Base-by-base conservation (phyloP, 371 early-diverging fungal genomes). In the Batkoa obscura region DNA sequence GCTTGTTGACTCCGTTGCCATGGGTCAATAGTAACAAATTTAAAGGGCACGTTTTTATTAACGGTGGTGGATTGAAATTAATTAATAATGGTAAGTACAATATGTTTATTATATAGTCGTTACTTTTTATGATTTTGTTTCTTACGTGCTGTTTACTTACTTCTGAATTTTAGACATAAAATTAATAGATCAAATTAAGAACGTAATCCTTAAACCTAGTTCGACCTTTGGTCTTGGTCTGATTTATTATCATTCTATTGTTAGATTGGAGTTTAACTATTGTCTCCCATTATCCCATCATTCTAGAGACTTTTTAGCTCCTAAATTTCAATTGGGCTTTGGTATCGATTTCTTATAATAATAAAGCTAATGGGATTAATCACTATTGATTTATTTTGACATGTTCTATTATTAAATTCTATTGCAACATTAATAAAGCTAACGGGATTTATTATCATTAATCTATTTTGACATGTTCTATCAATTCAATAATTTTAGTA, bases 211-310 rank as follows among this genome's bases (percentile, higher is more conserved):
- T 56, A 69, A 70, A 12, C 89, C 89, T 3, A 81, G 84, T 33
- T 66, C 73, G 4, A 67, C 86, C 0, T 74, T 70, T 2, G 88
- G 89, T 30, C 59, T 80, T 9, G 96, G 96, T 48, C 69, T 95
- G n/a, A 81, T 84, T 10, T 85, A 83, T 52, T 79, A 82, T 45
- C 88, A 90, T 62, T 82, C 83, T 57, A 76, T 86, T 55, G 78
- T 88, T 45, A 76, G 91, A 15, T 72, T 88, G 2, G 96, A 95
- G 68, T 64, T 92, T 43, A 94, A 94, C 63, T 90, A 83, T 60
- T 83, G 88, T 61, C 54, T 94, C 37, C 95, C 95, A 2, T 58
- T 95, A 39, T 69, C 75, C 6, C 82, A 81, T 15, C 68, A 81
- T 8, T 58, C 67, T 48, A 74, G 80, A 8, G 95, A 94, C 63